Evolutionary conservation across 2,329 filamentous ascomycete genomes (phyloP).

Genomic region (Ascomycota sp.): DNA sequence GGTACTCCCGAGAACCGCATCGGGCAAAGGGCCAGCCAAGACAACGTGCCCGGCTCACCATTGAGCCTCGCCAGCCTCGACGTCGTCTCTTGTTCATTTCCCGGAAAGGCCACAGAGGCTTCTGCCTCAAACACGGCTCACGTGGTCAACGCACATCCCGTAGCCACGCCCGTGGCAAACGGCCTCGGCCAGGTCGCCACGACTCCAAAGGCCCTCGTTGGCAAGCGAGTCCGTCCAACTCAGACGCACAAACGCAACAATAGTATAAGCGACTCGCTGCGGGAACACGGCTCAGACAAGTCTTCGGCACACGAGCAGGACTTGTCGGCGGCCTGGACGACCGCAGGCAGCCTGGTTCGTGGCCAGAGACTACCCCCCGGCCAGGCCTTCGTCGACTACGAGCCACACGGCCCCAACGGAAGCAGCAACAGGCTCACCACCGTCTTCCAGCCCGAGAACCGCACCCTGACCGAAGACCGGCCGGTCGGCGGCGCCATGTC

Average conservation of each 20-base stretch:
- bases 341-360: slow-evolving; percentile 68
- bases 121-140: slow-evolving; percentile 18
- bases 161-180: slow-evolving; percentile 26
- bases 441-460: slow-evolving; percentile 21
- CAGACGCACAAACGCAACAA: slow-evolving; percentile 62
- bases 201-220: slow-evolving; percentile 35
- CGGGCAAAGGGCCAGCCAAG: slow-evolving; percentile 5
- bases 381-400: slow-evolving; percentile 57
- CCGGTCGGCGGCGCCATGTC: slow-evolving; percentile 39
- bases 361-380: slow-evolving; percentile 69
- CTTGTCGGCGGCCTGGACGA: slow-evolving; percentile 40
- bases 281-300: slow-evolving; percentile 41
- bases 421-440: slow-evolving; percentile 31
- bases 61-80: slow-evolving; percentile 38
- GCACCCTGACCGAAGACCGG: slow-evolving; percentile 21
- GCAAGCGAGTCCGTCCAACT: slow-evolving; percentile 36
- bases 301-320: slow-evolving; percentile 32
- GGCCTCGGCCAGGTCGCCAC: slow-evolving; percentile 30
- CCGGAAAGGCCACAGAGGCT: slow-evolving; percentile 25
- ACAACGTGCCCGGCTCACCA: slow-evolving; percentile 21
- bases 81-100: slow-evolving; percentile 43
- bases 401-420: slow-evolving; percentile 27
- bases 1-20: slow-evolving; percentile 23
- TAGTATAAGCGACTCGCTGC: slow-evolving; percentile 68
- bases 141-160: slow-evolving; percentile 34